These are phyloP conservation scores for Cutaneotrichosporon sp. DNA, from an alignment of 1,284 basidiomycete genomes.

Conservation along the genomic window DNA sequence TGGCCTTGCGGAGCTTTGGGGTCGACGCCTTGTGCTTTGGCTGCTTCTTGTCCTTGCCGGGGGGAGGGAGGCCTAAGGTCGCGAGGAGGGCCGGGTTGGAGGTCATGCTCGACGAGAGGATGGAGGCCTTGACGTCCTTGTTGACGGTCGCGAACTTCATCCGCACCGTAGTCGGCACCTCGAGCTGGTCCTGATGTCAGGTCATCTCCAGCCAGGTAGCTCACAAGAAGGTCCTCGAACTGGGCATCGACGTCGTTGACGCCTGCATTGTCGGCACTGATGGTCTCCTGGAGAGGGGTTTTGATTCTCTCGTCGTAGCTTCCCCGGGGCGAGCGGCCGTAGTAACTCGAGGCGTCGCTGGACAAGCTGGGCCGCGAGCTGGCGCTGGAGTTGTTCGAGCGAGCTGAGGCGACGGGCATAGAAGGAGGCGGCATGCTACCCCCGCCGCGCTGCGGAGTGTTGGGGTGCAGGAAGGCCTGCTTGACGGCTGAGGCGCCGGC, in stretches of 20 bases:
- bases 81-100: conserved; percentile 45
- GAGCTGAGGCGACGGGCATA: conserved; percentile 10
- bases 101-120: conserved; percentile 40
- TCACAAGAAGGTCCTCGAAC: conserved; percentile 44
- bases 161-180: conserved; percentile 45
- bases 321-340: not conserved
- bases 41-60: conserved; percentile 30
- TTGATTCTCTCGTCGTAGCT: conserved; percentile 20
- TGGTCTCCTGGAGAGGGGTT: conserved; percentile 22
- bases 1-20: conserved; percentile 44
- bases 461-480: not conserved
- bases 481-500: conserved; percentile 11
- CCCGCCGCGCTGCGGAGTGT: not conserved
- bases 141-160: conserved; percentile 46
- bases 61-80: conserved; percentile 40
- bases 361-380: conserved; percentile 18
- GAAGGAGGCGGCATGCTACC: conserved; percentile 23
- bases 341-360: conserved; percentile 11
- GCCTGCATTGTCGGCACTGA: conserved; percentile 7
- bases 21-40: conserved; percentile 39
- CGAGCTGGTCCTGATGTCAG: conserved; percentile 40
- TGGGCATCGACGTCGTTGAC: conserved; percentile 38
- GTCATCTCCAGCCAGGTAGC: not conserved
- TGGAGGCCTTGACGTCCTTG: conserved; percentile 44
- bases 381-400: conserved; percentile 18